Evolutionary conservation across 2,329 filamentous ascomycete species (phyloP).

Genomic region (Colletotrichum costaricense): DNA sequence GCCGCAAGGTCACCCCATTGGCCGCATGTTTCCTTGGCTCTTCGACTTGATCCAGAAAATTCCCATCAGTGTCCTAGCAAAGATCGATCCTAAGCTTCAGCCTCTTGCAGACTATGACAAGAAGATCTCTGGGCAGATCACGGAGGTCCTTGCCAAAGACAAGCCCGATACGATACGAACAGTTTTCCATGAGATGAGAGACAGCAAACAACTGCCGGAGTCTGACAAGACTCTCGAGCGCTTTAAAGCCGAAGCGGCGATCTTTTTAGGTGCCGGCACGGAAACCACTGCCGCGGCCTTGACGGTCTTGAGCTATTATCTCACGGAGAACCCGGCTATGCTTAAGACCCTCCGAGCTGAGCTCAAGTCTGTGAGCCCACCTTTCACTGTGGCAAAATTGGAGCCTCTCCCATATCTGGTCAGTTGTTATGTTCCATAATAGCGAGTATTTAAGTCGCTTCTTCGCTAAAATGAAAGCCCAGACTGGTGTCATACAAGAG

Average conservation of each 20-base stretch:
- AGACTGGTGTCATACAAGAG: constrained; percentile 29
- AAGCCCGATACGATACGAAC: constrained; percentile 34
- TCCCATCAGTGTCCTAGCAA: constrained; percentile 23
- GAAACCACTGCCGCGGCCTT: constrained; percentile 55
- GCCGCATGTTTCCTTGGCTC: constrained; percentile 36
- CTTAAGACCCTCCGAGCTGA: constrained; percentile 43
- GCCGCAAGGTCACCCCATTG: constrained; percentile 36
- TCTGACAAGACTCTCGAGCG: constrained; percentile 35
- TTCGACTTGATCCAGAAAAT: constrained; percentile 36
- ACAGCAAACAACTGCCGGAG: constrained; percentile 29
- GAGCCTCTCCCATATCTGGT: constrained; percentile 29
- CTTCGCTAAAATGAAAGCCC: not conserved
- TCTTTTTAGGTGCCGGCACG: constrained; percentile 65
- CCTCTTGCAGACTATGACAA: constrained; percentile 34
- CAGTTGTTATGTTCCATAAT: not conserved
- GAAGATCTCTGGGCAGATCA: constrained; percentile 25
- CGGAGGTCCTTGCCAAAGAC: constrained; percentile 14
- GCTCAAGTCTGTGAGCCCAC: constrained; percentile 44
- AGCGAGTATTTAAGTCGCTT: not conserved
- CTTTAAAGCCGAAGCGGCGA: constrained; percentile 37
- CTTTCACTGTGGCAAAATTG: constrained; percentile 17
- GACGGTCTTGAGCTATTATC: constrained; percentile 47
- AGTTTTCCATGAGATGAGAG: constrained; percentile 49
- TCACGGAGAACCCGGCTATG: constrained; percentile 40
- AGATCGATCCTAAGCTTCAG: constrained; percentile 33